Evolutionary conservation across 2,329 filamentous ascomycete species (phyloP).

Genomic region (Microdochium paspali): DNA sequence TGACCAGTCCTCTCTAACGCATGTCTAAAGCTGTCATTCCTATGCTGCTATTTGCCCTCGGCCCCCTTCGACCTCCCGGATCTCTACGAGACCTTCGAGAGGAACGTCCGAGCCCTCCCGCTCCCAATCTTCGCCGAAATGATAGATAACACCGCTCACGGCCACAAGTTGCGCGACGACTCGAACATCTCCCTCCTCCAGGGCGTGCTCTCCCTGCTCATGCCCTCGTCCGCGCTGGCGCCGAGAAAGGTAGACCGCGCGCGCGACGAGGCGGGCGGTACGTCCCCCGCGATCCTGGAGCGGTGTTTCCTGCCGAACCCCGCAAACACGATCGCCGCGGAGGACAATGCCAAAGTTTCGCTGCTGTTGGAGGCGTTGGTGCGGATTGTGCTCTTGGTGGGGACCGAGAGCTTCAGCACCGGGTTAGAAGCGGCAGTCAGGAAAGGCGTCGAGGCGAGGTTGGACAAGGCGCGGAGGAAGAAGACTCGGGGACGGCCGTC

Average conservation of each 20-base stretch:
- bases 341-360: conserved; percentile 66
- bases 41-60: conserved; percentile 33
- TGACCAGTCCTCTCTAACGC: background rate
- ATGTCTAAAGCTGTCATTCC: conserved; percentile 29
- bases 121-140: conserved; percentile 48
- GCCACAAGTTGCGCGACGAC: conserved; percentile 23
- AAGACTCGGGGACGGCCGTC: conserved; percentile 3
- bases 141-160: conserved; percentile 31
- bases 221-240: conserved; percentile 31
- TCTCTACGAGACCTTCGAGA: conserved; percentile 50
- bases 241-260: conserved; percentile 29
- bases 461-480: conserved; percentile 32
- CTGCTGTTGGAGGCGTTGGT: conserved; percentile 58
- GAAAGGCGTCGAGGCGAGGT: conserved; percentile 37
- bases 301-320: conserved; percentile 56
- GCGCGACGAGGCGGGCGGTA: conserved; percentile 23
- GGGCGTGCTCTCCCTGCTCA: conserved; percentile 31
- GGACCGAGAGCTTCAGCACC: conserved; percentile 22
- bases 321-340: conserved; percentile 48
- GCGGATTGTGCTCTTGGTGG: conserved; percentile 35
- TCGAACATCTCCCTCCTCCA: conserved; percentile 35
- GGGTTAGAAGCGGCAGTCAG: conserved; percentile 28
- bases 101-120: conserved; percentile 47
- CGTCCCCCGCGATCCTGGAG: conserved; percentile 37
- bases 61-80: conserved; percentile 32